phyloP scores from a whole-genome alignment of 164 flowering plant species.

The Magnolia kwangsiensis region DNA sequence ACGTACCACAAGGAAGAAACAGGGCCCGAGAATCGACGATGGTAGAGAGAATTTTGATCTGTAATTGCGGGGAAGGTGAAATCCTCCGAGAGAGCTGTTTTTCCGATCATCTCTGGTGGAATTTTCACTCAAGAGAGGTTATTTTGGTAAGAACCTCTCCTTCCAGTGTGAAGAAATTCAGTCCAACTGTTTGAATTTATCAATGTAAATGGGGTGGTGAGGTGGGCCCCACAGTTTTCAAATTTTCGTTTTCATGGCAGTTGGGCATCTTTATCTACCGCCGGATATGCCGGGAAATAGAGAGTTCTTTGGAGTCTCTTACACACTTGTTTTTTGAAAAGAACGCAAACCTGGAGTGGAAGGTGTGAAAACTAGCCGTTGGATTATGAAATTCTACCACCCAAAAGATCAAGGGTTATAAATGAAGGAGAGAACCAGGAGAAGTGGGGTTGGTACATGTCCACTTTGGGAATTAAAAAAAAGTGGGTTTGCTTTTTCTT shows the following conservation, averaged over 20 bases:
- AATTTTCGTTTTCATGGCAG: constrained; percentile 9
- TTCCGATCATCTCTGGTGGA: constrained; percentile 2
- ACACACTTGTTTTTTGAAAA: constrained; percentile 6
- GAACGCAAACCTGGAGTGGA: constrained; percentile 9
- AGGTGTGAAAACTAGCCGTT: constrained; percentile 19
- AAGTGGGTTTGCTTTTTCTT: background rate
- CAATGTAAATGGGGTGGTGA: background rate
- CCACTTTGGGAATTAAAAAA: background rate
- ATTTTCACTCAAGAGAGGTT: background rate
- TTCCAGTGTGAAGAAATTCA: background rate
- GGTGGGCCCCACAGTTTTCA: constrained; percentile 5
- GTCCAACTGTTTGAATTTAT: background rate
- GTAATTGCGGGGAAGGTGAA: constrained; percentile 44
- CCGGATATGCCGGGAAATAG: constrained; percentile 16
- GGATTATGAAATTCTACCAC: constrained; percentile 1
- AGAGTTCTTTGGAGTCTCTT: background rate
- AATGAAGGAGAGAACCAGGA: background rate
- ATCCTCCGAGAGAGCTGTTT: constrained; percentile 30
- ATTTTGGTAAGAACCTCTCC: background rate
- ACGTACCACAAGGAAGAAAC: constrained; percentile 35
- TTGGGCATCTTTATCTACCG: constrained; percentile 23
- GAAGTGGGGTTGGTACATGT: background rate
- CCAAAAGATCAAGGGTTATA: background rate
- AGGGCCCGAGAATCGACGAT: constrained; percentile 22
- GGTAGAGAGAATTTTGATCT: constrained; percentile 8